Conservation (phyloP, 805 yeast genomes). For the Metschnikowia proteae region DNA sequence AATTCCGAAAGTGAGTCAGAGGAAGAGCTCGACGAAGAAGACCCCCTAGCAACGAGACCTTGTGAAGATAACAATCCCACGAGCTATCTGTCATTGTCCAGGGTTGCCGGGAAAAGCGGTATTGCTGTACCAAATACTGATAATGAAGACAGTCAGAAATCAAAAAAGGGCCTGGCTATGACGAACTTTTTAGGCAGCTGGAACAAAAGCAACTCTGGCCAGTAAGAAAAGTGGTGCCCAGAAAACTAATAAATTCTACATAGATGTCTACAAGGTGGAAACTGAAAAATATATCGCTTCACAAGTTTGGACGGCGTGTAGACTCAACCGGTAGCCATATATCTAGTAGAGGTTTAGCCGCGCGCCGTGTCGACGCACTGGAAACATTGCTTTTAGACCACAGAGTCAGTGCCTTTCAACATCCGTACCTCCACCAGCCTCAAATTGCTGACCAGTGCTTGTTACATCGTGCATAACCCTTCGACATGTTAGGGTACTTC, state of each 20-base stretch:
- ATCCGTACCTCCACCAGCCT: constrained; percentile 1
- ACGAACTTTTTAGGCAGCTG: constrained; percentile 19
- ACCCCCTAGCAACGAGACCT: constrained; percentile 4
- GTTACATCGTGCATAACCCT: background rate
- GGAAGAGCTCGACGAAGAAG: constrained; percentile 27
- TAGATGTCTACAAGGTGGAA: background rate
- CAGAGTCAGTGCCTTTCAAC: background rate
- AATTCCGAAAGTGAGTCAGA: constrained; percentile 36
- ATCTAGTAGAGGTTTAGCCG: too few relatives aligned
- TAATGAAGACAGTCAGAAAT: constrained; percentile 11
- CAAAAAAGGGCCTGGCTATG: constrained; percentile 32
- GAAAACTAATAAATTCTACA: constrained; percentile 1
- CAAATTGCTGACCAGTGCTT: background rate
- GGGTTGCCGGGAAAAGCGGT: constrained; percentile 48
- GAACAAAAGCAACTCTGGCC: constrained; percentile 14
- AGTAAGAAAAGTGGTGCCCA: background rate
- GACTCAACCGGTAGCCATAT: too few relatives aligned
- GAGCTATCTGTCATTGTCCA: constrained; percentile 46
- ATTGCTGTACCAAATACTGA: constrained; percentile 27
- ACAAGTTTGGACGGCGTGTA: background rate
- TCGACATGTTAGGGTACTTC: constrained; percentile 4
- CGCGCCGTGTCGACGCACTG: background rate
- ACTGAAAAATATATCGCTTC: background rate
- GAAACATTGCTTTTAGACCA: background rate
- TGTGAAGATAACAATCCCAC: constrained; percentile 16